These are phyloP conservation scores for Boletus speciosus DNA, from an alignment of 768 basidiomycete species.

Conservation along the genomic window DNA sequence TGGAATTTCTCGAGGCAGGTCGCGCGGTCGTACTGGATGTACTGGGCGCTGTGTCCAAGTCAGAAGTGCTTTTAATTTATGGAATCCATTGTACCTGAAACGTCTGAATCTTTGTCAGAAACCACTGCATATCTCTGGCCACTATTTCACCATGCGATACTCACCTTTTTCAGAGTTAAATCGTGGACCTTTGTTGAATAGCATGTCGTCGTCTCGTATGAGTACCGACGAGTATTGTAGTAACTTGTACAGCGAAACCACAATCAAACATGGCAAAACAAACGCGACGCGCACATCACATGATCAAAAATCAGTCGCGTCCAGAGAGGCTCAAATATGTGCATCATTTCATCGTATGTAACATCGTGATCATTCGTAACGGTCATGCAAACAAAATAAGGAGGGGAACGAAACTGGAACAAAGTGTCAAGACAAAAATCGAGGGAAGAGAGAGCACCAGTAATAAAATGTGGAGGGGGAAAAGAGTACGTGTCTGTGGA, in stretches of 20 bases:
- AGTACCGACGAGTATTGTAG: background rate
- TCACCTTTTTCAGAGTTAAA: slow-evolving; percentile 14
- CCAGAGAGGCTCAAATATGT: slow-evolving; percentile 11
- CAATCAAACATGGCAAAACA: slow-evolving; percentile 18
- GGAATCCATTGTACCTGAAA: slow-evolving; percentile 35
- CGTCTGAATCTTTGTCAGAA: slow-evolving; percentile 37
- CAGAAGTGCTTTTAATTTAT: background rate
- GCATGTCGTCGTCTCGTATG: slow-evolving; percentile 11
- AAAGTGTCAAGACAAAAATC: slow-evolving; percentile 11
- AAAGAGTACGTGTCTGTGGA: background rate
- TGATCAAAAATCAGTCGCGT: slow-evolving; percentile 22
- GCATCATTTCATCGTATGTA: slow-evolving; percentile 23
- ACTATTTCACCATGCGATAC: background rate
- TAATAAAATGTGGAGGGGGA: slow-evolving; percentile 1
- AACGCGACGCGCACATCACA: slow-evolving; percentile 22
- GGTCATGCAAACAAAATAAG: slow-evolving; percentile 20
- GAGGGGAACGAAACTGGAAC: background rate
- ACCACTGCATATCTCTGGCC: background rate
- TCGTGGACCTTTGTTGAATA: slow-evolving; percentile 50
- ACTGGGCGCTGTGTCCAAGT: slow-evolving; percentile 31
- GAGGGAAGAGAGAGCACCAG: slow-evolving; percentile 5
- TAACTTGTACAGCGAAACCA: background rate
- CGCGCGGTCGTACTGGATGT: slow-evolving; percentile 27
- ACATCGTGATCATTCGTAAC: slow-evolving; percentile 28
- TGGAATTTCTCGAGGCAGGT: slow-evolving; percentile 27